phyloP scores from a whole-genome alignment of 202 grass and related monocot genomes.

The Setaria italica region DNA sequence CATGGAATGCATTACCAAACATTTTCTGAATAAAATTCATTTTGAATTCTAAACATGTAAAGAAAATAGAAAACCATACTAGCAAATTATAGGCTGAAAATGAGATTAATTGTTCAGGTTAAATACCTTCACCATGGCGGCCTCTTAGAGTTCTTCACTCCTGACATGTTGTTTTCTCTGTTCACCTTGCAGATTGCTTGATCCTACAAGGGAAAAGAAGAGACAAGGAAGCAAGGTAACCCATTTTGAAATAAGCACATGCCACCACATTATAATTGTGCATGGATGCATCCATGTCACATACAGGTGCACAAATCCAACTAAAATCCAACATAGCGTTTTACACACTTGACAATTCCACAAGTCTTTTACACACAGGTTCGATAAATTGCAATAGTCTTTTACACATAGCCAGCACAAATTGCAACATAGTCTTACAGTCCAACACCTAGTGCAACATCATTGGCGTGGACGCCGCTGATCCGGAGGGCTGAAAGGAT shows the following conservation, averaged over 20 bases:
- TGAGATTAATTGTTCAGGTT: constrained; percentile 10
- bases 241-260: neutral
- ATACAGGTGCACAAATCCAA: neutral
- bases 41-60: neutral
- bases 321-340: no score
- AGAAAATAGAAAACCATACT: constrained; percentile 22
- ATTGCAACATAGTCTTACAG: no score
- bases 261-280: neutral
- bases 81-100: neutral
- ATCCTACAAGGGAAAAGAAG: constrained; percentile 49
- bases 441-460: no score
- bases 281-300: constrained; percentile 19
- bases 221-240: neutral
- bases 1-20: constrained; percentile 25
- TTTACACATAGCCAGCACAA: no score
- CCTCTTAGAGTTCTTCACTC: constrained; percentile 57
- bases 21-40: neutral
- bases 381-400: no score
- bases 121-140: constrained; percentile 66
- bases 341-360: no score
- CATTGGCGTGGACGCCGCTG: no score
- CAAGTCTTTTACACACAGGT: no score
- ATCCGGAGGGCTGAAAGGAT: no score
- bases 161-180: constrained; percentile 38
- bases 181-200: constrained; percentile 44